Conservation (phyloP, 2,329 filamentous ascomycete genomes). For the Ophiocordyceps camponoti-leonardi region DNA sequence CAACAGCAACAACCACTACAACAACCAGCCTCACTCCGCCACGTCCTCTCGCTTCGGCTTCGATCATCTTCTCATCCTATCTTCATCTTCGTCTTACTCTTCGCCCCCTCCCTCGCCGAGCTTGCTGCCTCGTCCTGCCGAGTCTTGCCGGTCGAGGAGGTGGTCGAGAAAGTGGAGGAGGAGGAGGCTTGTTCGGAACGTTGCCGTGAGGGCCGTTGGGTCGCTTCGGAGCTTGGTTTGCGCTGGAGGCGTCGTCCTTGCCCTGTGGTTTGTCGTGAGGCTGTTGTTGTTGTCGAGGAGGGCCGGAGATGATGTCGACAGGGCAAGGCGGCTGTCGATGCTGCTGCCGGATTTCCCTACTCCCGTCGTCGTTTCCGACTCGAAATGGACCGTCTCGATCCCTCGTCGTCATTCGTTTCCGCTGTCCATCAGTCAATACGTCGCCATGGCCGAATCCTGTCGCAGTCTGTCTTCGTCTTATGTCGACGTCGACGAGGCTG, state of each 20-base stretch:
- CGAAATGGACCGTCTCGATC: slow-evolving; percentile 70
- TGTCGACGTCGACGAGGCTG: slow-evolving; percentile 58
- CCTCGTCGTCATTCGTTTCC: slow-evolving; percentile 51
- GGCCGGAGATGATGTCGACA: slow-evolving; percentile 36
- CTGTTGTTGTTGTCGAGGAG: neutral
- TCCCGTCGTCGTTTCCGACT: slow-evolving; percentile 50
- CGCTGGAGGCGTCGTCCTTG: neutral
- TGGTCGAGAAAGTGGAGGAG: neutral
- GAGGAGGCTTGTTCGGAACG: neutral
- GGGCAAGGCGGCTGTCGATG: slow-evolving; percentile 40
- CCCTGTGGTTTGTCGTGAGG: neutral
- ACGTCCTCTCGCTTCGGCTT: slow-evolving; percentile 48
- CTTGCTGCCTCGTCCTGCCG: slow-evolving; percentile 23
- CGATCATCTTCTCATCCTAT: slow-evolving; percentile 42
- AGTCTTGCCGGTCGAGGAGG: neutral
- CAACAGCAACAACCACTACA: slow-evolving; percentile 14
- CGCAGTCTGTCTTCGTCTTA: slow-evolving; percentile 47
- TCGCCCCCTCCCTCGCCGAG: slow-evolving; percentile 54
- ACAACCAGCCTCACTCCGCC: slow-evolving; percentile 30
- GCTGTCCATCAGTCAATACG: slow-evolving; percentile 46
- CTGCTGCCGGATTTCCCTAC: slow-evolving; percentile 54
- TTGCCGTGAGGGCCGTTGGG: too few relatives aligned
- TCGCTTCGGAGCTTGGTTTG: neutral
- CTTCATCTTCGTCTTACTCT: neutral
- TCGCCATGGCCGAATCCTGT: slow-evolving; percentile 50